Evolutionary conservation across 2,329 filamentous ascomycete genomes (phyloP).

Genomic region (Amauroascus verrucosus): DNA sequence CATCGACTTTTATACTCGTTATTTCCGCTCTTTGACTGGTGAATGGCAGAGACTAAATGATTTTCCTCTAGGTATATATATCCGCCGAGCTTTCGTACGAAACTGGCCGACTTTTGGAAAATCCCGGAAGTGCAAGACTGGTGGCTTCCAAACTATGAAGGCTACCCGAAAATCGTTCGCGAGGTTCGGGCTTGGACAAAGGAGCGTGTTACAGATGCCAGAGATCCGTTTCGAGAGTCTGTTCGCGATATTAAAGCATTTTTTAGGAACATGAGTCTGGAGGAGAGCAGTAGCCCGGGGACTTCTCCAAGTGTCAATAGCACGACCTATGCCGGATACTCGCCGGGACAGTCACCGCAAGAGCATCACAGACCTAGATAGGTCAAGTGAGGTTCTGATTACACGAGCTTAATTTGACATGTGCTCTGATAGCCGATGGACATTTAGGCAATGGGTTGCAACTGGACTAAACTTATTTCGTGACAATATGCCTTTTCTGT

Average conservation of each 20-base stretch:
- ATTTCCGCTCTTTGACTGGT: background rate
- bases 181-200: slow-evolving; percentile 72
- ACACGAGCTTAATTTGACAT: background rate
- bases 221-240: slow-evolving; percentile 48
- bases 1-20: slow-evolving; percentile 1
- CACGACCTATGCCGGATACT: slow-evolving; percentile 2
- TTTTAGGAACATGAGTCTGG: slow-evolving; percentile 54
- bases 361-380: background rate
- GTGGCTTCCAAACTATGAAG: slow-evolving; percentile 83
- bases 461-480: no score
- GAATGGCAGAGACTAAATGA: slow-evolving; percentile 2
- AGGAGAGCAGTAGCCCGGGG: slow-evolving; percentile 29
- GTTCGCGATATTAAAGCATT: slow-evolving; percentile 65
- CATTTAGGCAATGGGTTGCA: no score
- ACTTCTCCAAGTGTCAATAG: slow-evolving; percentile 20
- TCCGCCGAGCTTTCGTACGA: slow-evolving; percentile 59
- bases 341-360: slow-evolving; percentile 11
- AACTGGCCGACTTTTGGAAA: slow-evolving; percentile 66
- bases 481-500: no score
- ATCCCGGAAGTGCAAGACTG: slow-evolving; percentile 62
- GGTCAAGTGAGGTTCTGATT: background rate
- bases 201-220: slow-evolving; percentile 54
- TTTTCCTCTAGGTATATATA: slow-evolving; percentile 62
- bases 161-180: slow-evolving; percentile 61
- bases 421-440: no score